Percentiles rank a stretch among this genome's conserved stretches.
Evolutionary conservation across 164 flowering plant species (phyloP).

Genomic region (Nymphaea colorata): DNA sequence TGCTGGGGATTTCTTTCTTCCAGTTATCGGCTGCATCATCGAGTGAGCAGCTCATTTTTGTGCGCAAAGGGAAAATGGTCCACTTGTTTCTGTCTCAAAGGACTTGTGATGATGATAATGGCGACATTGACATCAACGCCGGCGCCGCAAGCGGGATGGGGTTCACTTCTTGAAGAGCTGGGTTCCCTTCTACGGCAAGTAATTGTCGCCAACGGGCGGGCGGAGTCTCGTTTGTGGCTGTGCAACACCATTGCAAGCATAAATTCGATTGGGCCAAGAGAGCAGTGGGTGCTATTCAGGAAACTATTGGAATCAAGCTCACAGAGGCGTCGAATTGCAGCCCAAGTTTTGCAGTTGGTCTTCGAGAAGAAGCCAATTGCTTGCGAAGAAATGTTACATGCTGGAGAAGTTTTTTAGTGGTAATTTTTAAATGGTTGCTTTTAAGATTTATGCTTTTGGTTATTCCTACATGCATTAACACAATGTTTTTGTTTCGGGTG

Average conservation of each 20-base stretch:
- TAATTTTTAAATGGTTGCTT: too few species aligned
- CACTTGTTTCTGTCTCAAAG: conserved; percentile 40
- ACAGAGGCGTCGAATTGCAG: conserved; percentile 25
- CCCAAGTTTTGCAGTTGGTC: conserved; percentile 57
- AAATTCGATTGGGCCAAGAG: conserved; percentile 27
- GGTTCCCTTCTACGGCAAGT: conserved; percentile 47
- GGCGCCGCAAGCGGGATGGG: conserved; percentile 16
- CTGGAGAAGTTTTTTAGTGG: conserved; percentile 78
- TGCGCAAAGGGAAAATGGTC: too few species aligned
- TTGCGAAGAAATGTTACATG: conserved; percentile 44
- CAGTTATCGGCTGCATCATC: too few species aligned
- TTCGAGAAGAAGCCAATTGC: conserved; percentile 58
- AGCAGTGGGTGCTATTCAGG: conserved; percentile 48
- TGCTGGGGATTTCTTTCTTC: too few species aligned
- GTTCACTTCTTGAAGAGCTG: conserved; percentile 34
- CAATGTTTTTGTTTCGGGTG: too few species aligned
- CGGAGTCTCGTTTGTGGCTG: conserved; percentile 86
- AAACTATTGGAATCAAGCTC: conserved; percentile 41
- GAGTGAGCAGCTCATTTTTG: too few species aligned
- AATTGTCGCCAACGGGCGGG: conserved; percentile 46
- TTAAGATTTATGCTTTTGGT: too few species aligned
- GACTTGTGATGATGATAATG: conserved; percentile 17
- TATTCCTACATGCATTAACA: too few species aligned
- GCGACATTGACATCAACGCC: conserved; percentile 1
- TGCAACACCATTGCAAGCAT: conserved; percentile 48